These are phyloP conservation scores for Hydrangea macrophylla DNA, from an alignment of 148 eudicot species.

Conservation along the genomic window DNA sequence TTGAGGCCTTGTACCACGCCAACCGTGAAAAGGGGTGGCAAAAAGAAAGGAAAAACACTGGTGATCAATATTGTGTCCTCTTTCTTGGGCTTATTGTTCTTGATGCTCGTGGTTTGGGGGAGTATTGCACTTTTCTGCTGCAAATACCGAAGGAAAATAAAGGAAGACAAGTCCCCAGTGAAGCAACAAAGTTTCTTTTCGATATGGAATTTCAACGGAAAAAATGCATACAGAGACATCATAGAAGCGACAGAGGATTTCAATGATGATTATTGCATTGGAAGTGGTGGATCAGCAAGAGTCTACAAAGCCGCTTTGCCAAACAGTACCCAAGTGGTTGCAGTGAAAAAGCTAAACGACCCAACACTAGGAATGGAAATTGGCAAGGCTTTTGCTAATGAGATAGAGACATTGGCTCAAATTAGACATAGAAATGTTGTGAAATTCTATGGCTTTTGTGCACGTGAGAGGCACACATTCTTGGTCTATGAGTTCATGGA, in stretches of 20 bases:
- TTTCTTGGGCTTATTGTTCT: neutral
- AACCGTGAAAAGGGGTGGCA: neutral
- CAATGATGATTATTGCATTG: slow-evolving; percentile 13
- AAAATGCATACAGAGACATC: slow-evolving; percentile 21
- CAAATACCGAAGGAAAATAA: neutral
- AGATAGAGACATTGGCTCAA: slow-evolving; percentile 6
- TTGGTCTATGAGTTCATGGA: slow-evolving; percentile 10
- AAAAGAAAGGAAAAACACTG: neutral
- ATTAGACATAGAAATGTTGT: slow-evolving; percentile 12
- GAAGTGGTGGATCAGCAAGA: slow-evolving; percentile 17
- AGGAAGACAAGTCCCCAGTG: neutral
- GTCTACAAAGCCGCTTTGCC: slow-evolving; percentile 33
- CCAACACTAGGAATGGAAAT: neutral
- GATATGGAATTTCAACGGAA: slow-evolving; percentile 20
- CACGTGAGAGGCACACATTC: neutral
- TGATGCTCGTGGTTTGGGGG: slow-evolving; percentile 3
- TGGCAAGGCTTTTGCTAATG: slow-evolving; percentile 22
- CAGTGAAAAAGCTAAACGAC: slow-evolving; percentile 20
- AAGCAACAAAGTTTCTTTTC: neutral
- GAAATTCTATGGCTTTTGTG: slow-evolving; percentile 9
- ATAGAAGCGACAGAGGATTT: slow-evolving; percentile 24
- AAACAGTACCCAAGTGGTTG: slow-evolving; percentile 24
- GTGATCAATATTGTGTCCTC: neutral
- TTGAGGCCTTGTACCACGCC: slow-evolving; percentile 8
- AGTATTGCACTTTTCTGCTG: neutral